Evolutionary conservation across 176 grass and related monocot species (phyloP).

Genomic region (Poa annua): DNA sequence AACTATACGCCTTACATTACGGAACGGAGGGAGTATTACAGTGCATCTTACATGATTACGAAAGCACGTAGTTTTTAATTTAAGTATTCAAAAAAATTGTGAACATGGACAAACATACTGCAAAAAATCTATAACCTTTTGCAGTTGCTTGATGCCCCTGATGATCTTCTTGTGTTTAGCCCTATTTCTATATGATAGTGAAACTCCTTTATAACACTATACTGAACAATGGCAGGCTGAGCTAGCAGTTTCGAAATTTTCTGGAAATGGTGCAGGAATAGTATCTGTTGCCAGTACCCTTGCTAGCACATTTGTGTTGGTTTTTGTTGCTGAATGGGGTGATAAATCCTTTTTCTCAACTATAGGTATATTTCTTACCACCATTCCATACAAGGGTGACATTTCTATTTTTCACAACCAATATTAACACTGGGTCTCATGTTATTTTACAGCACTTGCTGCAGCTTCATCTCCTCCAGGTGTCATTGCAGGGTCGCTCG

Average conservation of each 20-base stretch:
- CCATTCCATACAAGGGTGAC: neutral
- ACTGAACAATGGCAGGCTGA: slow-evolving; percentile 70
- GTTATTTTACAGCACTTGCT: slow-evolving; percentile 71
- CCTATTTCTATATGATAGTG: slow-evolving; percentile 13
- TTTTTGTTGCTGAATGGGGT: slow-evolving; percentile 99
- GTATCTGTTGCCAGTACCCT: slow-evolving; percentile 80
- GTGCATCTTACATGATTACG: neutral
- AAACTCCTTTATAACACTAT: slow-evolving; percentile 28
- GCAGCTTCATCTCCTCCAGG: slow-evolving; percentile 97
- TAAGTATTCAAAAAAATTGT: neutral
- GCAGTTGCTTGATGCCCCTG: neutral
- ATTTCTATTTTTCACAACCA: slow-evolving; percentile 26
- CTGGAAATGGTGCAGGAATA: slow-evolving; percentile 88
- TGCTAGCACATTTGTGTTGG: slow-evolving; percentile 91
- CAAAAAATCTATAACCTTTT: neutral
- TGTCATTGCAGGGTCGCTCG: slow-evolving; percentile 84
- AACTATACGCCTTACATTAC: too few relatives aligned
- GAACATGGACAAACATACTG: neutral
- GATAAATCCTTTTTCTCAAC: slow-evolving; percentile 99
- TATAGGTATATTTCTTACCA: slow-evolving; percentile 58
- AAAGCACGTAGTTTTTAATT: slow-evolving; percentile 19
- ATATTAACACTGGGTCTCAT: slow-evolving; percentile 35
- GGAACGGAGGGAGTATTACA: too few relatives aligned
- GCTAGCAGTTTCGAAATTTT: slow-evolving; percentile 94
- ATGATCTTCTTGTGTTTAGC: neutral